Evolutionary conservation across 768 basidiomycete genomes (phyloP).

Genomic region (Cyclocybe cylindracea): DNA sequence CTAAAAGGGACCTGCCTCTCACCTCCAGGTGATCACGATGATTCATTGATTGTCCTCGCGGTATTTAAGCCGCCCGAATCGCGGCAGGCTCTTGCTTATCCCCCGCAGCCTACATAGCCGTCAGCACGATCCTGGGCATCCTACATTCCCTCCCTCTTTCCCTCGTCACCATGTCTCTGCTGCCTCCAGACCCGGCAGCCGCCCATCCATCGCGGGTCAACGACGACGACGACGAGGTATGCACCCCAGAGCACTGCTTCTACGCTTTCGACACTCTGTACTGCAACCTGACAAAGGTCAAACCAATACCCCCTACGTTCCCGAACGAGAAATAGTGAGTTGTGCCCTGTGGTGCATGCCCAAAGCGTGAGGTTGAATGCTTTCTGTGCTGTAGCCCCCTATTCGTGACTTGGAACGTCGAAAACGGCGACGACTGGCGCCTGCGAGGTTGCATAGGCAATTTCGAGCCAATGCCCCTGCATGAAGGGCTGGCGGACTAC

Average conservation of each 20-base stretch:
- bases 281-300: slow-evolving; percentile 64
- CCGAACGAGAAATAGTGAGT: slow-evolving; percentile 78
- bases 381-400: slow-evolving; percentile 60
- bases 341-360: neutral
- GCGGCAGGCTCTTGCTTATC: neutral
- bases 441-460: slow-evolving; percentile 95
- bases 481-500: slow-evolving; percentile 82
- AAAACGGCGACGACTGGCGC: slow-evolving; percentile 57
- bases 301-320: slow-evolving; percentile 64
- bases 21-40: slow-evolving; percentile 6
- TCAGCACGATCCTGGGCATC: too few species aligned
- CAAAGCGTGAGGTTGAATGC: slow-evolving; percentile 6
- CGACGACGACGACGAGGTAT: slow-evolving; percentile 44
- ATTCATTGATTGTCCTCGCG: slow-evolving; percentile 12
- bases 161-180: slow-evolving; percentile 49
- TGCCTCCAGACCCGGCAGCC: slow-evolving; percentile 51
- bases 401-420: slow-evolving; percentile 96
- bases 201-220: neutral
- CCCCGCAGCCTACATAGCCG: slow-evolving; percentile 2
- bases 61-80: slow-evolving; percentile 14
- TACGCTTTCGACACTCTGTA: slow-evolving; percentile 82
- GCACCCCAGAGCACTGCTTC: slow-evolving; percentile 76
- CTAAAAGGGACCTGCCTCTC: slow-evolving; percentile 1
- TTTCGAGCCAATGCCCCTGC: slow-evolving; percentile 76
- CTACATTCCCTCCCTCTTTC: slow-evolving; percentile 4